phyloP scores from a whole-genome alignment of 306 rosid genomes.

The Lathyrus aphaca region DNA sequence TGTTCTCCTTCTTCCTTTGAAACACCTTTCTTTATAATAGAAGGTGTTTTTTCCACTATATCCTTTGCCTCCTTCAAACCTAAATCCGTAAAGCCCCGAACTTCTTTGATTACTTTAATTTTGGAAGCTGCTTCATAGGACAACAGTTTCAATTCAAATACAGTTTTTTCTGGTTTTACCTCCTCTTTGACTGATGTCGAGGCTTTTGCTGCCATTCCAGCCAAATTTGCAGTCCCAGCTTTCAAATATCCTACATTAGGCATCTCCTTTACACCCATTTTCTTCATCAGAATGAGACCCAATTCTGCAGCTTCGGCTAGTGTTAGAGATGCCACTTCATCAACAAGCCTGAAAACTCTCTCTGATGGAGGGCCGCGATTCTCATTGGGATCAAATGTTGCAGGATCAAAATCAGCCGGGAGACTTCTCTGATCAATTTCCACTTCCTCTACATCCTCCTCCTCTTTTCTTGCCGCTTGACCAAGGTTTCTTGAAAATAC shows the following conservation, averaged over 20 bases:
- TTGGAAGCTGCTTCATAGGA: constrained; percentile 82
- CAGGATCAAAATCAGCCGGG: constrained; percentile 90
- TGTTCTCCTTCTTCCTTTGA: constrained; percentile 93
- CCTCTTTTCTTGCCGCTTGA: constrained; percentile 75
- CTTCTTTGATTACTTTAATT: constrained; percentile 88
- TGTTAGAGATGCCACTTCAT: constrained; percentile 81
- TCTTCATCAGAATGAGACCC: constrained; percentile 69
- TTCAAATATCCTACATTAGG: constrained; percentile 75
- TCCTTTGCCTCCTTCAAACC: constrained; percentile 93
- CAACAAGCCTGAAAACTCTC: constrained; percentile 79
- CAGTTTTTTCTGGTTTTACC: constrained; percentile 78
- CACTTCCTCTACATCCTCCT: constrained; percentile 71
- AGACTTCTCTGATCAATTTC: constrained; percentile 92
- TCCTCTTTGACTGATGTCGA: constrained; percentile 71
- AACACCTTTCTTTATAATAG: constrained; percentile 74
- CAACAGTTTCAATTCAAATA: constrained; percentile 75
- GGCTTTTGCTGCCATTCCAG: constrained; percentile 61
- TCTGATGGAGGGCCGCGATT: constrained; percentile 86
- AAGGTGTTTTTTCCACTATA: constrained; percentile 78
- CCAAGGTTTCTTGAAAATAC: constrained; percentile 50
- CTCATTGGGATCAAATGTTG: constrained; percentile 76
- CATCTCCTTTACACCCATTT: constrained; percentile 65
- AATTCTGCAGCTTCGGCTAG: constrained; percentile 73
- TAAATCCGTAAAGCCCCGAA: constrained; percentile 78
- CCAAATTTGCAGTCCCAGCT: constrained; percentile 71